Conservation (phyloP, 1,284 basidiomycete genomes). For the Microbotryum scabiosae region DNA sequence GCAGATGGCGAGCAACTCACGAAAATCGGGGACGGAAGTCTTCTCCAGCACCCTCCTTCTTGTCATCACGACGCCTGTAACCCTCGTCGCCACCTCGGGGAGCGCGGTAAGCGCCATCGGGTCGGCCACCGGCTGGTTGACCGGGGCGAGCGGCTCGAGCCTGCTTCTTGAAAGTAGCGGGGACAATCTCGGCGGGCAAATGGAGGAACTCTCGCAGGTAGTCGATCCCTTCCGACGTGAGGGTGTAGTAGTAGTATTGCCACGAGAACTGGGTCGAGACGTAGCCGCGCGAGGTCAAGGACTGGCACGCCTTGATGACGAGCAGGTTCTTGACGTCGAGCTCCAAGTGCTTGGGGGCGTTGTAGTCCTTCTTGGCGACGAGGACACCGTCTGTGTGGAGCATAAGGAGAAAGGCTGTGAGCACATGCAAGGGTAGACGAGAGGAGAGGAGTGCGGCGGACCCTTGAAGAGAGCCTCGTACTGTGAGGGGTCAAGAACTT, state of each 20-base stretch:
- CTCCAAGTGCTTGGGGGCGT: constrained; percentile 94
- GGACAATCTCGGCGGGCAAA: constrained; percentile 87
- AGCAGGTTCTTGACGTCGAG: constrained; percentile 94
- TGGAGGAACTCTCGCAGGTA: constrained; percentile 92
- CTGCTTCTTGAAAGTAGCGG: constrained; percentile 90
- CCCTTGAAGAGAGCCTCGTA: constrained; percentile 97
- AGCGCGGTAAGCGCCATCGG: constrained; percentile 67
- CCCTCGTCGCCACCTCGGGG: constrained; percentile 62
- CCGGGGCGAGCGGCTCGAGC: constrained; percentile 60
- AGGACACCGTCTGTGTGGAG: constrained; percentile 74
- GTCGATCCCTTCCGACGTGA: constrained; percentile 89
- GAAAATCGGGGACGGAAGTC: constrained; percentile 35
- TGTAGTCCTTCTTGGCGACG: constrained; percentile 97
- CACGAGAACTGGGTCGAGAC: constrained; percentile 81
- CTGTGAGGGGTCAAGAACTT: background rate
- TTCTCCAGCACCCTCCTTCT: constrained; percentile 34
- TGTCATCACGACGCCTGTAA: constrained; percentile 57
- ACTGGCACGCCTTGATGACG: constrained; percentile 99
- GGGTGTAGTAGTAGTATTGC: constrained; percentile 57
- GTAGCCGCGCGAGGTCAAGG: constrained; percentile 86
- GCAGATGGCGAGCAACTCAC: constrained; percentile 4
- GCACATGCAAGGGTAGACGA: background rate
- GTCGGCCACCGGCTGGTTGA: constrained; percentile 39
- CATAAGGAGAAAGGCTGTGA: background rate
- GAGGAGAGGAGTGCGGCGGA: constrained; percentile 41